Conservation (phyloP, 2,329 filamentous ascomycete genomes). For the Penicillium vulpinum region DNA sequence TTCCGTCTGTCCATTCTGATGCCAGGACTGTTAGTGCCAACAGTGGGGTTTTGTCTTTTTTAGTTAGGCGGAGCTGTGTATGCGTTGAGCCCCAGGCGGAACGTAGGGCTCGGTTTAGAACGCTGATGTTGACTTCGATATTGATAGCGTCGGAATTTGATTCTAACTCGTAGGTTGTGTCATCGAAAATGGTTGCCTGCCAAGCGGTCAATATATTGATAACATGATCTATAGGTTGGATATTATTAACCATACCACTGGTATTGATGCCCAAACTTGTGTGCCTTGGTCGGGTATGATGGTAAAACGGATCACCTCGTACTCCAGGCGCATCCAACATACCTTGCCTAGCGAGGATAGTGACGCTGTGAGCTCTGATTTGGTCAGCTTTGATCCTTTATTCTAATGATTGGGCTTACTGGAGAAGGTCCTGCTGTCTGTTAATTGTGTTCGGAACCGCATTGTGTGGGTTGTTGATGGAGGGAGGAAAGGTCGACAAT, state of each 20-base stretch:
- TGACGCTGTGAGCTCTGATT: constrained; percentile 60
- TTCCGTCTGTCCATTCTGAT: constrained; percentile 41
- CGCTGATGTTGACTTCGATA: constrained; percentile 86
- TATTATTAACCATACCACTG: constrained; percentile 31
- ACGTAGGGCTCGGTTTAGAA: constrained; percentile 85
- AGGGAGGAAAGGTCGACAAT: not conserved
- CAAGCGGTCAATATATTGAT: not conserved
- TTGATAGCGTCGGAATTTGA: constrained; percentile 94
- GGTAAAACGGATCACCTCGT: constrained; percentile 87
- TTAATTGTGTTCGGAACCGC: constrained; percentile 37
- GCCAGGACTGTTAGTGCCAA: constrained; percentile 88
- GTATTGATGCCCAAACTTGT: constrained; percentile 87
- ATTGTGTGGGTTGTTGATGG: constrained; percentile 22
- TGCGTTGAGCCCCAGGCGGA: constrained; percentile 80
- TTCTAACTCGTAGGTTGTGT: constrained; percentile 72
- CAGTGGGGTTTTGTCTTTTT: constrained; percentile 83
- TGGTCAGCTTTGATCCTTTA: constrained; percentile 6
- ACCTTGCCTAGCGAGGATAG: constrained; percentile 72
- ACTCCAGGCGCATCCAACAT: constrained; percentile 85
- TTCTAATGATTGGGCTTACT: constrained; percentile 5
- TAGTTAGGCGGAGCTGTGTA: constrained; percentile 84
- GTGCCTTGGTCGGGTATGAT: constrained; percentile 92
- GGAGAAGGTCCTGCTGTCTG: constrained; percentile 28
- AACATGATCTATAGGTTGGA: too few relatives aligned
- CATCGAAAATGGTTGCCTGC: constrained; percentile 82